Evolutionary conservation across 164 flowering plant genomes (phyloP), one percentile per base, ranked within the genome.

Genomic region (Hamamelis virginiana): DNA sequence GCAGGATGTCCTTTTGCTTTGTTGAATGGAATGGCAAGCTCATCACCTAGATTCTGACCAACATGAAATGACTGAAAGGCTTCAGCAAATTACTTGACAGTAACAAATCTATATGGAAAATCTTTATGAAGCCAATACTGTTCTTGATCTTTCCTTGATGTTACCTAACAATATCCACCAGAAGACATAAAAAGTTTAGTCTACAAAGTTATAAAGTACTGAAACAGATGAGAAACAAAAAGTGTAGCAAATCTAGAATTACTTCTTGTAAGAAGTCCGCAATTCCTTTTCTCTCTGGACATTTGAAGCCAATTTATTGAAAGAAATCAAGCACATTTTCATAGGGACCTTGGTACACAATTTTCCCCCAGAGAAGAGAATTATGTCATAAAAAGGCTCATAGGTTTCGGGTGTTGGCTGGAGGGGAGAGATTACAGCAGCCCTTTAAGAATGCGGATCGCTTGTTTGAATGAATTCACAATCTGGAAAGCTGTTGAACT

Each of bases 1-100:
- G 87, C 84, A 3, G 88, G 88, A 62, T 86, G 87, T 68, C 80
- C 75, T 63, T 80, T 85, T 11, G 45, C 63, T 80, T 77, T 83
- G 78, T 83, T 83, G 67, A 80, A 86, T 47, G 74, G 74, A 19
- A 21, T 47, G 56, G 74, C 59, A 41, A 78, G 78, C 44, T 78
- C 74, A 26, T 69, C 72, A 3, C 45, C 66, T 3, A 78, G 19
- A 21, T 53, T 75, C 59, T 53, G 53, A 25, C 79, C 81, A 8
- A 62, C 73, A 52, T 66, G 81, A 58, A 75, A 78, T 41, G 79
- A 76, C 51, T 73, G 74, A 45, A 72, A 75, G 59, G 78, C 81
- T 51, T 71, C 62, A 2, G 76, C 67, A 75, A 78, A 78, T 48
- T 78, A 73, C 62, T 66, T 62, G 11, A 62, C 81, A 2, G 74